Evolutionary conservation across 1,284 basidiomycete genomes (phyloP).

Genomic region (Pisolithus thermaeus): DNA sequence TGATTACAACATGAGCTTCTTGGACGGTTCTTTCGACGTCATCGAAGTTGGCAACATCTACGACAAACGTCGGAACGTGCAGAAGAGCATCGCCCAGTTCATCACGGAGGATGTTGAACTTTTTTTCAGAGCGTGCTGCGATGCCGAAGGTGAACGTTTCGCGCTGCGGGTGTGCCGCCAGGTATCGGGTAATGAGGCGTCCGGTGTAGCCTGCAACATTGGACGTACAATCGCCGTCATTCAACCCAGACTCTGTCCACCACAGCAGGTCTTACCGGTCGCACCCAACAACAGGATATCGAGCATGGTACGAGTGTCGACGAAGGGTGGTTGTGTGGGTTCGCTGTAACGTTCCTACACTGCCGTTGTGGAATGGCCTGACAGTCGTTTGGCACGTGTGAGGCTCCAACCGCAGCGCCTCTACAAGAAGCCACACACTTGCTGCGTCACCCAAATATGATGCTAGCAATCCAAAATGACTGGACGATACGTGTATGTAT

Average conservation of each 20-base stretch:
- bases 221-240: not conserved
- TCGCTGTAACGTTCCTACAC: too few relatives aligned
- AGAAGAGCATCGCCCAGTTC: slow-evolving; percentile 35
- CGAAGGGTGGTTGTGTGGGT: not conserved
- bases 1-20: slow-evolving; percentile 56
- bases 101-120: slow-evolving; percentile 43
- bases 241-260: not conserved
- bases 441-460: too few relatives aligned
- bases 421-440: too few relatives aligned
- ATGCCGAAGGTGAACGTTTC: slow-evolving; percentile 54
- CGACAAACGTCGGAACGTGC: slow-evolving; percentile 38
- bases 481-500: too few relatives aligned
- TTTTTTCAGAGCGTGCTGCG: slow-evolving; percentile 53
- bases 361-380: too few relatives aligned
- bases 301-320: slow-evolving; percentile 17
- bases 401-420: too few relatives aligned
- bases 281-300: slow-evolving; percentile 64
- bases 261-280: slow-evolving; percentile 34
- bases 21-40: slow-evolving; percentile 51
- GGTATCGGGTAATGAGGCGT: slow-evolving; percentile 54
- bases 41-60: slow-evolving; percentile 45
- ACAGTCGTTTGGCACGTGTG: too few relatives aligned
- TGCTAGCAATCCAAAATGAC: too few relatives aligned
- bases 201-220: slow-evolving; percentile 52
- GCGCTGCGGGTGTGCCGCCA: slow-evolving; percentile 55